Evolutionary conservation across 768 basidiomycete species (phyloP).

Genomic region (Termitomyces sp.): DNA sequence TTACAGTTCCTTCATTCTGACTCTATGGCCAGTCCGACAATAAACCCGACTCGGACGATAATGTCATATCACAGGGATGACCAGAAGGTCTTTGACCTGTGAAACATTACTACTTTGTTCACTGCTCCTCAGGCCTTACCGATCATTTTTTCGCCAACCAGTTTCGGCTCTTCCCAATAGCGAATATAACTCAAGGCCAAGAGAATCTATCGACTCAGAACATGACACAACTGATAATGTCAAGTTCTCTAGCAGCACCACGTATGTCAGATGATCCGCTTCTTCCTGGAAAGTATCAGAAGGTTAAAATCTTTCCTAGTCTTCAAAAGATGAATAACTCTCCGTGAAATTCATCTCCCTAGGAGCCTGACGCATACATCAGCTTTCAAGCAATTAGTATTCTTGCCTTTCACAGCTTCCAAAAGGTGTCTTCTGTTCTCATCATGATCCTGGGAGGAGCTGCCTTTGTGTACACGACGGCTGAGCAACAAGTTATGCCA

Average conservation of each 20-base stretch:
- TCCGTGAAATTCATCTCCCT: too few relatives aligned
- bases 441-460: background rate
- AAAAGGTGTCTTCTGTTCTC: too few relatives aligned
- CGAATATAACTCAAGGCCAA: background rate
- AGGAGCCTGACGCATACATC: background rate
- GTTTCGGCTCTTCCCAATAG: background rate
- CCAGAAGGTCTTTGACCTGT: background rate
- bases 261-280: background rate
- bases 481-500: constrained; percentile 1
- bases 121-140: background rate
- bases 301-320: background rate
- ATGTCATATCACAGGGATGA: background rate
- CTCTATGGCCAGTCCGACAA: background rate
- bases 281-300: background rate
- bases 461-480: background rate
- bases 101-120: background rate
- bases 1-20: background rate
- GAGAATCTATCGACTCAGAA: background rate
- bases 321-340: background rate
- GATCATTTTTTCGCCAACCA: background rate
- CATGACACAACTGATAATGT: background rate
- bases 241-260: background rate
- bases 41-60: background rate
- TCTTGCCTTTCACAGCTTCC: too few relatives aligned
- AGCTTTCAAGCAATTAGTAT: background rate